phyloP scores from a whole-genome alignment of 2,329 filamentous ascomycete species.

The Beauveria asiatica region DNA sequence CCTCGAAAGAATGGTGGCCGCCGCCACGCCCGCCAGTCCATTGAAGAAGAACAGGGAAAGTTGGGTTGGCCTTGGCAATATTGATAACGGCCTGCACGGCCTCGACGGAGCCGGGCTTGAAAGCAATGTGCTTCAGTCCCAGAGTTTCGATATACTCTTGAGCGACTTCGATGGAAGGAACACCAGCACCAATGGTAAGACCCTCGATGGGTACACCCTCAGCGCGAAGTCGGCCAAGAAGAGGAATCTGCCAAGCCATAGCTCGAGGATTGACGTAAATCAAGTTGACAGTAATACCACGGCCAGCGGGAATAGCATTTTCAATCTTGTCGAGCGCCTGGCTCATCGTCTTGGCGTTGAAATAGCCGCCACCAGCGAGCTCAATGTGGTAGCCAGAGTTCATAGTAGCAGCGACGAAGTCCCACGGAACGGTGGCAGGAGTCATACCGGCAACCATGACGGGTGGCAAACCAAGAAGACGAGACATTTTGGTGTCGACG shows the following conservation, averaged over 20 bases:
- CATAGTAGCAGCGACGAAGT: slow-evolving; percentile 88
- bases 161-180: slow-evolving; percentile 86
- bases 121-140: slow-evolving; percentile 84
- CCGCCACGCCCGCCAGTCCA: slow-evolving; percentile 93
- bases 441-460: slow-evolving; percentile 94
- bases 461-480: slow-evolving; percentile 74
- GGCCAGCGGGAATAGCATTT: slow-evolving; percentile 70
- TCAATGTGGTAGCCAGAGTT: slow-evolving; percentile 93
- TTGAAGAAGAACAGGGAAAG: slow-evolving; percentile 85
- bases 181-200: slow-evolving; percentile 85
- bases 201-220: slow-evolving; percentile 89
- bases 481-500: slow-evolving; percentile 94
- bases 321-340: slow-evolving; percentile 79
- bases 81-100: slow-evolving; percentile 86
- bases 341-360: slow-evolving; percentile 73
- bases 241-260: slow-evolving; percentile 87
- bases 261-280: slow-evolving; percentile 86
- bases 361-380: slow-evolving; percentile 83
- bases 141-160: slow-evolving; percentile 91
- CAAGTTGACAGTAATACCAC: slow-evolving; percentile 81
- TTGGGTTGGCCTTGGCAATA: slow-evolving; percentile 87
- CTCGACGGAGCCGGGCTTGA: slow-evolving; percentile 87
- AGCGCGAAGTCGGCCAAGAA: slow-evolving; percentile 69
- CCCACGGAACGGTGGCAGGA: slow-evolving; percentile 78
- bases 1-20: slow-evolving; percentile 90